Percentiles rank a stretch among this genome's conserved stretches.
Evolutionary conservation across 169 alveolate genomes (phyloP).

Genomic region (Cryptosporidium parvum): DNA sequence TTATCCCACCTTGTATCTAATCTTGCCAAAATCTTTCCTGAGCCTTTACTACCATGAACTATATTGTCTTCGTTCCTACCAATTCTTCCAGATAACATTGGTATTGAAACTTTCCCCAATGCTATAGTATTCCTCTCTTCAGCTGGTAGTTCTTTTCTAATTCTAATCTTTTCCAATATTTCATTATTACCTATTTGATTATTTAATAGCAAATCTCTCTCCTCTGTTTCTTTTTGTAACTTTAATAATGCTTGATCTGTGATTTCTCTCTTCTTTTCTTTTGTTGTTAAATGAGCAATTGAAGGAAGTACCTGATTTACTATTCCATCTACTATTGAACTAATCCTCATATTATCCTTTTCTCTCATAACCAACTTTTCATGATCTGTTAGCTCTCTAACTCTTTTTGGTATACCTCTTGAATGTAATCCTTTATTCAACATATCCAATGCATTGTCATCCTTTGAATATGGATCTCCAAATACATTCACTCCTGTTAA

Average conservation of each 20-base stretch:
- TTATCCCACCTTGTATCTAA: conserved; percentile 67
- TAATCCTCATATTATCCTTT: conserved; percentile 36
- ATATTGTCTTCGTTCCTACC: neutral
- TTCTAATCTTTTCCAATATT: conserved; percentile 1
- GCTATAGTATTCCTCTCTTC: conserved; percentile 28
- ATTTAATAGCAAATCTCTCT: conserved; percentile 32
- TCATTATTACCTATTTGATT: neutral
- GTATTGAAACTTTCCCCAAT: conserved; percentile 24
- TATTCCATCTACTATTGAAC: conserved; percentile 52
- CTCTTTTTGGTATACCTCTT: conserved; percentile 47
- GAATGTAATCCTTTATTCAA: conserved; percentile 31
- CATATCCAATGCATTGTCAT: conserved; percentile 10
- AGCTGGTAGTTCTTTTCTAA: conserved; percentile 10
- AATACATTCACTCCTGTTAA: conserved; percentile 73
- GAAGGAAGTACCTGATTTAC: conserved; percentile 52
- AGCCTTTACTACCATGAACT: neutral
- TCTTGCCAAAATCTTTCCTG: conserved; percentile 28
- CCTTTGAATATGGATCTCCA: conserved; percentile 74
- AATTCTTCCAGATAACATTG: neutral
- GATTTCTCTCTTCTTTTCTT: conserved; percentile 28
- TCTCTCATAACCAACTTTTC: conserved; percentile 54
- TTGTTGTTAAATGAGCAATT: conserved; percentile 22
- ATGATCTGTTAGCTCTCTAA: conserved; percentile 64
- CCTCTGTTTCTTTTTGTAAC: conserved; percentile 36
- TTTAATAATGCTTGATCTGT: conserved; percentile 23